Evolutionary conservation across 2,329 filamentous ascomycete species (phyloP), one percentile per base, ranked within the genome.

Genomic region (Lomentospora prolificans): DNA sequence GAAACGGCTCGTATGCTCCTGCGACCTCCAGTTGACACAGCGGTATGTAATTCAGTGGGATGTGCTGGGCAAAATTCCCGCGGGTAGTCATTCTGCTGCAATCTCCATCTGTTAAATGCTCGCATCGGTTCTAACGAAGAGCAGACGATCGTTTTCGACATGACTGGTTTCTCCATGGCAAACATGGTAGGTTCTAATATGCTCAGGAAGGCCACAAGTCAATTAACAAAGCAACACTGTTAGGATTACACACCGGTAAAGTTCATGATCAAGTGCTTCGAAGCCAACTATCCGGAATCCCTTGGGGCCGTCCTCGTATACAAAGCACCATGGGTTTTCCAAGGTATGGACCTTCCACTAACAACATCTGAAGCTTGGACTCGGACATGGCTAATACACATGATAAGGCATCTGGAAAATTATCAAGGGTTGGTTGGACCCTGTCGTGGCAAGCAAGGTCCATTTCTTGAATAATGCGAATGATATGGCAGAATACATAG

Each of bases 221-320:
- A 36, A 10, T 10, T 25, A 8, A 60, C 55, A 33, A 64, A 65
- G 33, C 68, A 57, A 31, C 41, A 12, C 12, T 8, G 10, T 10
- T 57, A 86, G 84, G 94, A 99, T 69, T 97, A 97, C 69, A 82
- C 88, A 0, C 92, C 94, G 1, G 89, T 99, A 57, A 99, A 96
- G 66, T 99, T 97, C 73, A 96, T 99, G 87, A 96, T 99, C 70
- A 95, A 96, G 71, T 96, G 91, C 70, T 99, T 99, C 66, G 94
- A 99, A 73, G 94, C 94, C 58, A 97, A 99, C 69, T 99, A 97
- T 64, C 94, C 94, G 0, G 94, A 99, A 70, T 92, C 84, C 51
- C 78, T 99, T 1, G 94, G 92, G 27, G 80, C 87, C 2, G 89
- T 97, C 2, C 80, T 97, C 50, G 89, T 99, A 36, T 94, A 99